Percentiles rank a stretch among this genome's conserved stretches.
These are phyloP conservation scores for Rhizoclosmatium globosum DNA, from an alignment of 192 early-diverging fungal species.

Conservation along the genomic window DNA sequence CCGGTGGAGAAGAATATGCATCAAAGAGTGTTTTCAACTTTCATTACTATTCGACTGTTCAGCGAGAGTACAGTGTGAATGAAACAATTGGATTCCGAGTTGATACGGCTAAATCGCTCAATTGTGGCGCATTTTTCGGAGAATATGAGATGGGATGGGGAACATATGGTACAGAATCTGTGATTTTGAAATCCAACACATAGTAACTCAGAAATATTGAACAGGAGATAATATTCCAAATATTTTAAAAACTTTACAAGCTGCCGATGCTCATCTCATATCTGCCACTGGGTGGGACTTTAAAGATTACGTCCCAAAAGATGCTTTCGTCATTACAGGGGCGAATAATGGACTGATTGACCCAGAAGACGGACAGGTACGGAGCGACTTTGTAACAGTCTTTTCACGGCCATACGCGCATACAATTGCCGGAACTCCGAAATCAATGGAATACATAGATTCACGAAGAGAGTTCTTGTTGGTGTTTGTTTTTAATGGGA, in stretches of 20 bases:
- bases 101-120: not conserved
- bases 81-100: conserved; percentile 38
- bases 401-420: conserved; percentile 32
- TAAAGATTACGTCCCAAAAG: conserved; percentile 26
- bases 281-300: conserved; percentile 36
- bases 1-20: conserved; percentile 17
- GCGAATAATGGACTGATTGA: conserved; percentile 36
- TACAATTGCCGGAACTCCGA: conserved; percentile 33
- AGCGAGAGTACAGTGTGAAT: conserved; percentile 6
- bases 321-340: not conserved
- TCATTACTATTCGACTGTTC: conserved; percentile 32
- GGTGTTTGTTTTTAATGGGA: conserved; percentile 12
- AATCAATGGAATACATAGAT: conserved; percentile 5
- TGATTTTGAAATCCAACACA: not conserved
- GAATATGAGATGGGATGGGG: conserved; percentile 38
- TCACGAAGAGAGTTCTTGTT: not conserved
- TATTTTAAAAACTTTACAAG: not conserved
- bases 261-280: conserved; percentile 12
- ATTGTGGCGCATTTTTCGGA: conserved; percentile 23
- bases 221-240: conserved; percentile 4
- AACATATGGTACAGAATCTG: not conserved
- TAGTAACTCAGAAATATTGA: not conserved
- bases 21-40: conserved; percentile 29
- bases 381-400: conserved; percentile 21
- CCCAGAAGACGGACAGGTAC: conserved; percentile 6